Evolutionary conservation across 805 yeast species (phyloP).

Genomic region (Candida pseudofarinosa): DNA sequence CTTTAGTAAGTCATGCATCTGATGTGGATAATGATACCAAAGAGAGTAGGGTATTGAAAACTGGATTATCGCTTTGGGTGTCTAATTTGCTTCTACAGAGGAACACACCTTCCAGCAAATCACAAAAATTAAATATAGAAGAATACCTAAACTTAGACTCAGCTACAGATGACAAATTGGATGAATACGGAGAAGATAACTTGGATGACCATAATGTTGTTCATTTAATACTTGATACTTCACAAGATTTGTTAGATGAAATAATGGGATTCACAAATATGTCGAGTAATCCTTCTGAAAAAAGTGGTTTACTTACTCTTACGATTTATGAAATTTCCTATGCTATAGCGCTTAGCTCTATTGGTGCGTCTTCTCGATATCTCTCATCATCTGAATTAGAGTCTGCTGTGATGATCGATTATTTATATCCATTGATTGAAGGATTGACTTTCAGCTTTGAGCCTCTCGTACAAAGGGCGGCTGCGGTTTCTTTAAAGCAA

Average conservation of each 20-base stretch:
- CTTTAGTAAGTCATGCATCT: slow-evolving; percentile 2
- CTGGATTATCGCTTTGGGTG: not conserved
- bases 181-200: not conserved
- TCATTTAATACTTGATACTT: slow-evolving; percentile 23
- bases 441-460: slow-evolving; percentile 54
- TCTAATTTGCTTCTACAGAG: not conserved
- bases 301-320: slow-evolving; percentile 3
- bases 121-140: not conserved
- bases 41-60: not conserved
- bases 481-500: slow-evolving; percentile 48
- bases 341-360: slow-evolving; percentile 43
- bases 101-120: not conserved
- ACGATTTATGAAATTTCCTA: slow-evolving; percentile 22
- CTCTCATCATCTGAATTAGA: slow-evolving; percentile 29
- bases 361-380: slow-evolving; percentile 26
- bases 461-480: slow-evolving; percentile 49
- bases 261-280: slow-evolving; percentile 14
- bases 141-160: not conserved
- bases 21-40: not conserved
- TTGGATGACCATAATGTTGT: not conserved
- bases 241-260: slow-evolving; percentile 41
- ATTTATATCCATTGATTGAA: slow-evolving; percentile 69
- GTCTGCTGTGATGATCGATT: slow-evolving; percentile 59
- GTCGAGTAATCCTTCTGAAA: slow-evolving; percentile 2
- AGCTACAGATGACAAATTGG: not conserved